These are phyloP conservation scores for Pichia sp. DNA, from an alignment of 1,139 yeast species.

Conservation along the genomic window DNA sequence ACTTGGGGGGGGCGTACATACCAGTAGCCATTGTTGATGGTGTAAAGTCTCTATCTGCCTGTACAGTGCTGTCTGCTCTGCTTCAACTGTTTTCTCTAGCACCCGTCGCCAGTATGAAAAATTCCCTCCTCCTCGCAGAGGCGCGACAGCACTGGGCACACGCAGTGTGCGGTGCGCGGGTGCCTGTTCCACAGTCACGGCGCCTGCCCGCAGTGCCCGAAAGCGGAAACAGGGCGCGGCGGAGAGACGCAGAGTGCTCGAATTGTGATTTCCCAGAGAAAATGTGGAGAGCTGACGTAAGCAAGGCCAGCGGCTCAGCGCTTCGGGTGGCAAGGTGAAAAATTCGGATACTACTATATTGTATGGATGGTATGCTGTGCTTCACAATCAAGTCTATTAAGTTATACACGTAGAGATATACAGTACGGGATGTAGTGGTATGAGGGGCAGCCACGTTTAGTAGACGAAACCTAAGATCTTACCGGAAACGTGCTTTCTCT, in stretches of 20 bases:
- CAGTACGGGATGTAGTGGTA: neutral
- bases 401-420: conserved; percentile 1
- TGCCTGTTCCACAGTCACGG: neutral
- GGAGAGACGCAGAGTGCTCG: no score
- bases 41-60: neutral
- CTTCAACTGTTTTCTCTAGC: neutral
- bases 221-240: no score
- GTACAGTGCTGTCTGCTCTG: conserved; percentile 5
- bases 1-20: conserved; percentile 16
- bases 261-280: no score
- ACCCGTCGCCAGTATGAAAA: neutral
- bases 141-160: neutral
- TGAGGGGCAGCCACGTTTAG: conserved; percentile 41
- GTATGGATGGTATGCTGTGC: no score
- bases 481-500: conserved; percentile 99
- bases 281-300: neutral
- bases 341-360: no score
- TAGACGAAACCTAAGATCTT: conserved; percentile 95
- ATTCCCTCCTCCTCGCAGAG: neutral
- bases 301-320: neutral
- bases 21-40: conserved; percentile 26
- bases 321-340: neutral
- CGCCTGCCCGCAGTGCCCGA: no score
- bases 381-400: neutral
- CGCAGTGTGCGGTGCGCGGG: conserved; percentile 11